These are phyloP conservation scores for Hygrophoropsis aurantiaca DNA, from an alignment of 768 basidiomycete species.

Conservation along the genomic window DNA sequence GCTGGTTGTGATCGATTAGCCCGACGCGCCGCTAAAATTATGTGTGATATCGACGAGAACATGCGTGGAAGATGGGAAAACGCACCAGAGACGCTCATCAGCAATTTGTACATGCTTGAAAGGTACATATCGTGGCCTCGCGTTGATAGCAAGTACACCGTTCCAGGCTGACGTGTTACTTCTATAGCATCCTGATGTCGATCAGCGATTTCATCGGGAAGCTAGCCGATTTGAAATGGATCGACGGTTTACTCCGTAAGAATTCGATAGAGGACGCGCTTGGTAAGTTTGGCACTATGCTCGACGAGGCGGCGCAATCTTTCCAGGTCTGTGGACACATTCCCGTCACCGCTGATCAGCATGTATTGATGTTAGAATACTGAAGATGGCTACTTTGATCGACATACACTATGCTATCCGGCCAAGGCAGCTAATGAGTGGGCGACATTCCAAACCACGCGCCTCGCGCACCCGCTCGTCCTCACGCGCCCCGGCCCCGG, in stretches of 20 bases:
- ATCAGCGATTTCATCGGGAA: constrained; percentile 40
- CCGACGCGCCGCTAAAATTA: constrained; percentile 39
- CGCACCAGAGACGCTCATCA: constrained; percentile 39
- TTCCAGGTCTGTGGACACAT: constrained; percentile 38
- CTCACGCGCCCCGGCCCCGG: too few relatives aligned
- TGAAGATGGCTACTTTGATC: constrained; percentile 46
- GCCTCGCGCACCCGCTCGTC: too few relatives aligned
- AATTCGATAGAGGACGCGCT: constrained; percentile 40
- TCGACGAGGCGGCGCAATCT: constrained; percentile 46
- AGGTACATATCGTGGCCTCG: constrained; percentile 22
- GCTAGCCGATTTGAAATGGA: constrained; percentile 42
- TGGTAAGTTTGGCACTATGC: constrained; percentile 26
- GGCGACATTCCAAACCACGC: too few relatives aligned
- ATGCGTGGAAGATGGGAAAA: constrained; percentile 46
- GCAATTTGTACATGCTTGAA: constrained; percentile 42
- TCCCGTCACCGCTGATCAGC: background rate
- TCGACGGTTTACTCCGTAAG: constrained; percentile 39
- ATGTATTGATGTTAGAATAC: background rate
- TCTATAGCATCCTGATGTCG: constrained; percentile 39
- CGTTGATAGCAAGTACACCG: background rate
- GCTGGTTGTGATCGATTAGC: constrained; percentile 39
- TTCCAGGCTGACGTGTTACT: background rate
- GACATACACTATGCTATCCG: constrained; percentile 44
- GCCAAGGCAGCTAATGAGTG: too few relatives aligned
- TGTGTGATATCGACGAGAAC: constrained; percentile 43